Percentiles rank a stretch among this genome's conserved stretches.
These are phyloP conservation scores for Graphium sp. DNA, from an alignment of 2,329 filamentous ascomycete genomes.

Conservation along the genomic window DNA sequence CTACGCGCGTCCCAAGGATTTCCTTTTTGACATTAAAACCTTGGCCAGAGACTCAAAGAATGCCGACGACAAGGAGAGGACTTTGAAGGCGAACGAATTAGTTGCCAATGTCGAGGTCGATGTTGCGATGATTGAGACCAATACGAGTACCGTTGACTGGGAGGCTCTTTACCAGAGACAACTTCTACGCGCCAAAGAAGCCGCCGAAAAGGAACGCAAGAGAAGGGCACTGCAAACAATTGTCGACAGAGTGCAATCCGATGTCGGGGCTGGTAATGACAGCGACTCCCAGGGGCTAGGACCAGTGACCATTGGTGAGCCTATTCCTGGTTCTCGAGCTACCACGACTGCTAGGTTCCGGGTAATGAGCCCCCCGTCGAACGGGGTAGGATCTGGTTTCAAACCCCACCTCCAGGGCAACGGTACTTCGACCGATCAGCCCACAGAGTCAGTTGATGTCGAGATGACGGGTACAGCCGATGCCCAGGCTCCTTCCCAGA, in stretches of 20 bases:
- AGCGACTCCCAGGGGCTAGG: constrained; percentile 37
- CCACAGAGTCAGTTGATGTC: constrained; percentile 30
- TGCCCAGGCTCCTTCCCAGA: constrained; percentile 26
- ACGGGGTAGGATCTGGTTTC: constrained; percentile 31
- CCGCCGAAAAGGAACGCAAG: constrained; percentile 44
- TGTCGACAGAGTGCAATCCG: constrained; percentile 29
- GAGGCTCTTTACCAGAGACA: constrained; percentile 67
- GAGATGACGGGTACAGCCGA: constrained; percentile 43
- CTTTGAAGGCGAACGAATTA: constrained; percentile 80
- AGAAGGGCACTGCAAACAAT: constrained; percentile 42
- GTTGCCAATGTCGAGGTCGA: constrained; percentile 89
- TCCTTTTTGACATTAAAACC: constrained; percentile 70
- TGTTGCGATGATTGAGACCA: constrained; percentile 56
- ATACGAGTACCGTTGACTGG: constrained; percentile 56
- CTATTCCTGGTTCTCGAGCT: constrained; percentile 36
- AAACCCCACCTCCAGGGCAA: constrained; percentile 30
- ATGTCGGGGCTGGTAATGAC: constrained; percentile 30
- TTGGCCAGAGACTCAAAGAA: constrained; percentile 73
- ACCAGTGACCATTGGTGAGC: constrained; percentile 45
- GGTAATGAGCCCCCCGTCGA: constrained; percentile 40
- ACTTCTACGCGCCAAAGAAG: constrained; percentile 42
- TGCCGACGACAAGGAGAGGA: constrained; percentile 66
- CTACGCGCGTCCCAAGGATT: constrained; percentile 82
- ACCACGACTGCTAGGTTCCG: constrained; percentile 34
- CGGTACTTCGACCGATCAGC: constrained; percentile 33